A percentile compares a stretch with the other conserved stretches of the same genome.
These are phyloP conservation scores for Berberis vulgaris DNA, from an alignment of 164 flowering plant species.

Conservation along the genomic window DNA sequence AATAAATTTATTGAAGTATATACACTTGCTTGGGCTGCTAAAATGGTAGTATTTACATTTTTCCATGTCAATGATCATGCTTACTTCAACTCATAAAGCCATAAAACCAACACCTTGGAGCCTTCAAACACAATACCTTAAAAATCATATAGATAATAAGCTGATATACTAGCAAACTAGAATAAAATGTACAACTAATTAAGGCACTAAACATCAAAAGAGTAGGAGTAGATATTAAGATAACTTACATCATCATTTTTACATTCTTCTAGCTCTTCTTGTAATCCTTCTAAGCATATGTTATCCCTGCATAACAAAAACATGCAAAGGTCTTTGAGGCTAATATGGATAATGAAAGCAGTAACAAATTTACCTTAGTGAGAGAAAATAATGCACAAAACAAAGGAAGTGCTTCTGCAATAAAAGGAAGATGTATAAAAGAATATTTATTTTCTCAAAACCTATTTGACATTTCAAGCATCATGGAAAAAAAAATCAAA, in stretches of 20 bases:
- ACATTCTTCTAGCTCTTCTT: constrained; percentile 88
- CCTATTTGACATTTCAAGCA: neutral
- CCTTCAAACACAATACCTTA: too few species aligned
- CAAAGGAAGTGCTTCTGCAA: neutral
- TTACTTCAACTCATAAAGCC: neutral
- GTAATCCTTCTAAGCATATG: constrained; percentile 78
- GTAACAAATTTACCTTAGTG: neutral
- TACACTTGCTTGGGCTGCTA: neutral
- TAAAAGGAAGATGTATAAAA: neutral
- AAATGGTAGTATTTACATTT: neutral
- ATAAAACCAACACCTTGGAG: neutral
- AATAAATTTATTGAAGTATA: neutral
- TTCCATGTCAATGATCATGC: neutral
- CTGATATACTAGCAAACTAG: too few species aligned
- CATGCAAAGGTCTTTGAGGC: neutral
- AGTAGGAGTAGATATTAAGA: neutral
- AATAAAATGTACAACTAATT: neutral
- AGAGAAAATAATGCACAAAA: too few species aligned
- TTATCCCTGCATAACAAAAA: constrained; percentile 46
- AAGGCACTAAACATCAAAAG: neutral
- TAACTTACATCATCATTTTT: constrained; percentile 66
- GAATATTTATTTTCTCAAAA: neutral
- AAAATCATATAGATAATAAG: neutral
- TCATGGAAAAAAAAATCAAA: too few species aligned
- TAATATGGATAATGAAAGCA: neutral